Base-by-base conservation (phyloP, 371 early-diverging fungal species). In the Syncephalastrum sp. region DNA sequence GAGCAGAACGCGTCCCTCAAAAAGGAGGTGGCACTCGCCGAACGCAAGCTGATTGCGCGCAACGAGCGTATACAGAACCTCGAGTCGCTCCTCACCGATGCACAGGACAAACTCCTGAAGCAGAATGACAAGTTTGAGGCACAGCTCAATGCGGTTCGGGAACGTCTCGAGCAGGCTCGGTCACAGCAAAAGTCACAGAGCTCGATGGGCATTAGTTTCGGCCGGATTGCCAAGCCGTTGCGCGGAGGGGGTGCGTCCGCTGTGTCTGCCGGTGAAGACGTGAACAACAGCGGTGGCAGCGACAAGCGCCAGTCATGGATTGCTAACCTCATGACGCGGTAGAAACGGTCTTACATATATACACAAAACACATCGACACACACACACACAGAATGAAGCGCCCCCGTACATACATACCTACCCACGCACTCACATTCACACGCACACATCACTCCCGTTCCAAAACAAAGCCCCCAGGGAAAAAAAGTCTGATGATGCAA, bases 1-100 rank as follows among this genome's bases (percentile, higher is more conserved):
- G 93, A 93, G 63, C 95, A 95, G 68, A 98, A 98, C 82, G 77
- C 91, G 8, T 86, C 87, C 5, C 77, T 97, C 52, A 97, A 97
- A 83, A 96, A 95, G 81, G 91, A 95, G 69, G 82, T 91, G 0
- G 87, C 90, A 25, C 74, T 96, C 29, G 85, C 90, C 17, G 97
- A 98, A 45, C 89, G 96, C 52, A 96, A 97, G 75, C 72, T 97
- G 47, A 77, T 72, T 55, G 91, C 94, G 7, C 83, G 97, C 38
- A 94, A 93, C 65, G 98, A 97, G 72, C 91, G 97, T 56, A 96
- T 98, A 54, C 82, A 86, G 59, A 91, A 86, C 50, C 74, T 98
- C 60, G 97, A 98, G 72, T 50, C 73, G n/a, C 72, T 94, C 25
- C 68, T 97, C 57, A 88, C 91, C 66, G 93, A 94, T 59, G 77